phyloP scores from a whole-genome alignment of 108 stramenopile genomes.

The Cyclotella sp. region DNA sequence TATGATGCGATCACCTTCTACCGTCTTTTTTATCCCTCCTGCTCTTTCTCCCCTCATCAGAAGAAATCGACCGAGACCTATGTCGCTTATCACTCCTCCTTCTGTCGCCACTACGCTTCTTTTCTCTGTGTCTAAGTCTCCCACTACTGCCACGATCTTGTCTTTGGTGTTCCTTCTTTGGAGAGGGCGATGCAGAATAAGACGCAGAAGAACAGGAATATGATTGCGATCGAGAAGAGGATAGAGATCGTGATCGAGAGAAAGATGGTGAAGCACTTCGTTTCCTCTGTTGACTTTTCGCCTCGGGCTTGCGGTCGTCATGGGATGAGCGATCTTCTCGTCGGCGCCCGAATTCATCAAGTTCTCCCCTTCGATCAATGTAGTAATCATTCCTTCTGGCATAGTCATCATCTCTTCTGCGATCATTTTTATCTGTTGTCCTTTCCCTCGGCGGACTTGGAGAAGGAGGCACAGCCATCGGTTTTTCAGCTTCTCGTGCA shows the following conservation, averaged over 20 bases:
- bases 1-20: constrained; percentile 1
- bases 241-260: constrained; percentile 10
- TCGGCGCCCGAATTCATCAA: constrained; percentile 44
- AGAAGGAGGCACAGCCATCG: constrained; percentile 14
- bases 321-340: constrained; percentile 13
- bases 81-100: constrained; percentile 13
- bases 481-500: neutral
- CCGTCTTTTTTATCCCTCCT: constrained; percentile 6
- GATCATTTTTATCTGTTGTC: neutral
- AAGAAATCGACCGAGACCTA: constrained; percentile 12
- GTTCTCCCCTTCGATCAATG: constrained; percentile 3
- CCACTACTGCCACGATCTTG: constrained; percentile 7
- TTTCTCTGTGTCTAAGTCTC: neutral
- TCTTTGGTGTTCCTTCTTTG: neutral
- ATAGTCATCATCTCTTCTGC: neutral
- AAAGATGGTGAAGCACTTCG: no score
- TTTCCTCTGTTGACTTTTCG: neutral
- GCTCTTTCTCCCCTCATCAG: neutral
- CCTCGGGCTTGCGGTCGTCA: neutral
- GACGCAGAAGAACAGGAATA: constrained; percentile 5
- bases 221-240: constrained; percentile 2
- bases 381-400: neutral
- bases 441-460: constrained; percentile 13
- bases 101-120: constrained; percentile 2
- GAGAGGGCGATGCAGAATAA: constrained; percentile 6